Base-by-base conservation (phyloP, 495 filamentous ascomycete genomes). In the Aspergillus kassunensis region DNA sequence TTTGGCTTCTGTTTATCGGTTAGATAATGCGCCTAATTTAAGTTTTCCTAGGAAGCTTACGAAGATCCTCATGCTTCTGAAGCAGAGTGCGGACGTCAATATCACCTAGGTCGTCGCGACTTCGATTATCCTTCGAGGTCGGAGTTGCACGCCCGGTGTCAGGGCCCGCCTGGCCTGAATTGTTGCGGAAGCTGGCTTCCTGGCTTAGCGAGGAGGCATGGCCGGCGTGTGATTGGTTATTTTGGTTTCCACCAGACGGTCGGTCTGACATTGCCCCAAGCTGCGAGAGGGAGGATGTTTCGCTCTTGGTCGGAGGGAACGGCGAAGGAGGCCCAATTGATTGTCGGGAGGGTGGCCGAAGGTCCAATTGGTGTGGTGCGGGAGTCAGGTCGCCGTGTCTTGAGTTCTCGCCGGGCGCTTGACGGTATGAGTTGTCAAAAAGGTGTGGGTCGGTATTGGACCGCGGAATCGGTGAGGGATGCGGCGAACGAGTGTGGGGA, bases 1-100 rank as follows among this genome's bases (percentile, higher is more conserved):
- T 74, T 98, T 98, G 56, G 80, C 82, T 65, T 89, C 91, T 97
- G 61, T 37, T 11, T 5, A 23, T n/a, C 3, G 20, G 20, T 53
- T 25, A 54, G 23, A 27, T 60, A 42, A 47, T 55, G 63, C 47
- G 42, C 36, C 25, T 29, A 5, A 15, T 29, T 11, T 20, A 1
- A 27, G 2, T 23, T 30, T 33, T 9, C 31, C 2, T 25, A 25
- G 34, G 24, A 40, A 46, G 67, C 85, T 46, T 80, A 90, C 86
- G 75, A 31, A 89, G 66, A 59, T 90, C 84, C 54, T 89, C 66
- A 76, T 81, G 72, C 50, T 73, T 72, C 57, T 71, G 66, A 11
- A 75, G 51, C 51, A 79, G 63, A 44, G 71, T 61, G 8, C 62
- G 61, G 37, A 75, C 43, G 43, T 80, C 75, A 21, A 79, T 59